Base-by-base conservation (phyloP, 2,329 filamentous ascomycete genomes). In the Dothistroma septosporum region DNA sequence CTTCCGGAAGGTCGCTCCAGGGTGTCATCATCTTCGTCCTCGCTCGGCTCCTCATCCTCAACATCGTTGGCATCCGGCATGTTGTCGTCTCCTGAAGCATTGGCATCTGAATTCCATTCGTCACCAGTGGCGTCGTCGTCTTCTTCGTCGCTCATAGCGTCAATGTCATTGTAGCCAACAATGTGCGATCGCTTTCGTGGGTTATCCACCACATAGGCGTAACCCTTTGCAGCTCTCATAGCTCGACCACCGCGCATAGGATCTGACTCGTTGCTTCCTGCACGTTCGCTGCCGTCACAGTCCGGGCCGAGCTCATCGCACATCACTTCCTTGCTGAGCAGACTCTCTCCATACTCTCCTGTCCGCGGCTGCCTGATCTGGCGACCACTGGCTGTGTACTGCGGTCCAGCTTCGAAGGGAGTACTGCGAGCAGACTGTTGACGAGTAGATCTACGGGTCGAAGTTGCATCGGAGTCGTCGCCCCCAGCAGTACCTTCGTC, bases 321-420 rank as follows among this genome's bases (percentile, higher is more conserved):
- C 59, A 71, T 77, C 62, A 73, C 74, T 64, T 84, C 82, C 44
- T 82, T 83, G 67, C 80, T 83, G 16, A 87, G 77, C 60, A 87
- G 76, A 24, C 78, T 78, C 63, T 88, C 85, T 12, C 85, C 85
- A 57, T 89, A 90, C 48, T 87, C 78, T 32, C 89, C 85, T 4
- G 75, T 76, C 52, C 80, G 81, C 9, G 87, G 85, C 50, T 88
- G 85, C 66, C 86, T 84, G 65, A 96, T 87, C 72, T 96, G 91
- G 22, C 94, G 86, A 22, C 94, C 94, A 73, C 92, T 96, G 22
- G 91, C 87, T 3, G 94, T 97, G 55, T 86, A 83, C 12, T 81
- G 83, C 54, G 82, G 90, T 79, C 76, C 87, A 24, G 83, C 79
- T 65, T 93, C 90, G 46, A 85, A 84, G 0, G 91, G 89, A 0